Conservation (phyloP, 2,329 filamentous ascomycete species). For the Colletotrichum sp. region DNA sequence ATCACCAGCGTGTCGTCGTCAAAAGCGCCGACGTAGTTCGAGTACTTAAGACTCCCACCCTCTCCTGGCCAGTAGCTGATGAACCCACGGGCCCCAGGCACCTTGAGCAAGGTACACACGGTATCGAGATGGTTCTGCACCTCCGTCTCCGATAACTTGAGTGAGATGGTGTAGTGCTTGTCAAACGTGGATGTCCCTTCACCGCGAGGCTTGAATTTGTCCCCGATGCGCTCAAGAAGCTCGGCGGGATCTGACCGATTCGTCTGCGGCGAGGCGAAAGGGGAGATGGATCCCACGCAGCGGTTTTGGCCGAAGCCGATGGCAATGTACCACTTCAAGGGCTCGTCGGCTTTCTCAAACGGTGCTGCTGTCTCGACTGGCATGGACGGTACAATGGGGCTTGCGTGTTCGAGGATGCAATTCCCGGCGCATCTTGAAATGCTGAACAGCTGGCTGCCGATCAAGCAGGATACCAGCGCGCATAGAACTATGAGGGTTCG, state of each 20-base stretch:
- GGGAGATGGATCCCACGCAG: neutral
- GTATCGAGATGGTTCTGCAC: neutral
- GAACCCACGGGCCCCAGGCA: neutral
- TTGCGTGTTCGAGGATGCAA: neutral
- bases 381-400: accelerated
- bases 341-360: neutral
- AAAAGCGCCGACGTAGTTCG: neutral
- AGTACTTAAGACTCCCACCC: neutral
- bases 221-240: neutral
- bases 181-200: neutral
- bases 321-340: neutral
- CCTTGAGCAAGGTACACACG: neutral
- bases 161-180: neutral
- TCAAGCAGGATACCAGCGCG: neutral
- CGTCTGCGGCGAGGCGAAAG: neutral
- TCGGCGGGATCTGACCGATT: neutral
- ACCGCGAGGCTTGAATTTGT: neutral
- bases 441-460: neutral
- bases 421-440: neutral
- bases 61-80: neutral
- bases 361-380: neutral
- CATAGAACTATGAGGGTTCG: neutral
- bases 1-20: neutral
- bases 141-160: neutral
- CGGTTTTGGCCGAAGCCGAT: neutral